A percentile compares a stretch with the other conserved stretches of the same genome.
Conservation (phyloP, 495 filamentous ascomycete genomes). For the Penicillium longicatenatum region DNA sequence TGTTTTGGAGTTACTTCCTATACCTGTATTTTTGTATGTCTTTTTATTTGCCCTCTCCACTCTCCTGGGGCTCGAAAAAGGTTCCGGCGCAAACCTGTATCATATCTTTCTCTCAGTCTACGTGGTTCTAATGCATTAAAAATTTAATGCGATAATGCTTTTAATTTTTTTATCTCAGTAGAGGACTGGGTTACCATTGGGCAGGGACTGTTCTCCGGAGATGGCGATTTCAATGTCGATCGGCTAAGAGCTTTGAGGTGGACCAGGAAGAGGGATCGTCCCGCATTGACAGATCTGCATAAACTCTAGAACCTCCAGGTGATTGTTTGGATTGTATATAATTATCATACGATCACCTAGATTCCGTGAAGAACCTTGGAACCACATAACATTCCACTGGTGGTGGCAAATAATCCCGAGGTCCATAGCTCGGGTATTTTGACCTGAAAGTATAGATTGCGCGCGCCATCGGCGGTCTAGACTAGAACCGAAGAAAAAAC, state of each 20-base stretch:
- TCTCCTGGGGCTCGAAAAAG: conserved; percentile 28
- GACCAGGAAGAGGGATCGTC: conserved; percentile 5
- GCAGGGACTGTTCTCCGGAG: background rate
- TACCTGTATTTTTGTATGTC: conserved; percentile 36
- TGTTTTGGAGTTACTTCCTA: conserved; percentile 34
- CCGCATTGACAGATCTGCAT: conserved; percentile 3
- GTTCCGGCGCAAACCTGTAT: conserved; percentile 34
- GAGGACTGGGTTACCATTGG: background rate
- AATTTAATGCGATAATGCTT: conserved; percentile 8
- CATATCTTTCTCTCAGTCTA: conserved; percentile 23
- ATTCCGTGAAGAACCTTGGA: too few species aligned
- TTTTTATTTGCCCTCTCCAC: conserved; percentile 24
- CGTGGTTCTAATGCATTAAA: conserved; percentile 25
- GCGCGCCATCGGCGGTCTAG: conserved; percentile 13
- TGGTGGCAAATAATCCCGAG: background rate
- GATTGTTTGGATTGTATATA: too few species aligned
- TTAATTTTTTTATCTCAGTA: background rate
- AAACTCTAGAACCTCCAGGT: background rate
- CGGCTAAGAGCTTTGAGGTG: background rate
- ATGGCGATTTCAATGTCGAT: background rate
- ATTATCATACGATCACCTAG: too few species aligned
- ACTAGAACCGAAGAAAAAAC: conserved; percentile 2
- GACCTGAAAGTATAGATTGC: background rate
- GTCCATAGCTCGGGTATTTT: conserved; percentile 14
- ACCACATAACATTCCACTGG: background rate